Evolutionary conservation across 2,329 filamentous ascomycete species (phyloP), one percentile per base, ranked within the genome.

Genomic region (Tolypocladium cylindrosporum): DNA sequence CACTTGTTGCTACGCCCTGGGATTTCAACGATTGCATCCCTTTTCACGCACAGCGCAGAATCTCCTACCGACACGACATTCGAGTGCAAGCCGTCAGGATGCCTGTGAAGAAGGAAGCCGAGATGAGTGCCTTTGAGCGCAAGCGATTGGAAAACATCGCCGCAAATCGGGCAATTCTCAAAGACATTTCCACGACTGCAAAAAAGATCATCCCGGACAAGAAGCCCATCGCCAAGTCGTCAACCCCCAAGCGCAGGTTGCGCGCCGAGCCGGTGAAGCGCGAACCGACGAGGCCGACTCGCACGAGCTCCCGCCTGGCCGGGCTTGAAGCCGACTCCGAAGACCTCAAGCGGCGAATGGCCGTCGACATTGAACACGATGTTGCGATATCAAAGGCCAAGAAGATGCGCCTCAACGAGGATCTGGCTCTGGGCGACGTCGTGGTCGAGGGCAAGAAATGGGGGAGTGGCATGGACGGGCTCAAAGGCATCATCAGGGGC

Each of bases 61-160:
- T 9, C 31, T 34, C 31, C 31, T 7, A 34, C 31, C 31, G 31
- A 9, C 31, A 31, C 27, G 27, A 31, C 4, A 4, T 4, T 31
- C 27, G 27, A 31, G 27, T 34, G 7, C 13, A 31, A 10, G 27
- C 8, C 45, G 24, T 3, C 45, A 48, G 10, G 24, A 83, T 85
- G 80, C 71, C 79, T 1, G 69, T 75, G 1, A 72, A 74, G 19
- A 75, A 71, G 27, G 74, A 77, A 45, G 71, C 72, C 16, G 80
- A 66, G 41, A 76, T 95, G 65, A 95, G 89, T 72, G 90, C 91
- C 43, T 97, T 96, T 72, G 92, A 96, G 77, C 86, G 87, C 66
- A 86, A 90, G 64, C 82, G 92, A 0, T 82, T 90, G 19, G 90
- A 91, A 60, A 96, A 96, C 64, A 95, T 96, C 45, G 90, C 87